Conservation (phyloP, 2,329 filamentous ascomycete genomes). For the Coniochaeta sp. region DNA sequence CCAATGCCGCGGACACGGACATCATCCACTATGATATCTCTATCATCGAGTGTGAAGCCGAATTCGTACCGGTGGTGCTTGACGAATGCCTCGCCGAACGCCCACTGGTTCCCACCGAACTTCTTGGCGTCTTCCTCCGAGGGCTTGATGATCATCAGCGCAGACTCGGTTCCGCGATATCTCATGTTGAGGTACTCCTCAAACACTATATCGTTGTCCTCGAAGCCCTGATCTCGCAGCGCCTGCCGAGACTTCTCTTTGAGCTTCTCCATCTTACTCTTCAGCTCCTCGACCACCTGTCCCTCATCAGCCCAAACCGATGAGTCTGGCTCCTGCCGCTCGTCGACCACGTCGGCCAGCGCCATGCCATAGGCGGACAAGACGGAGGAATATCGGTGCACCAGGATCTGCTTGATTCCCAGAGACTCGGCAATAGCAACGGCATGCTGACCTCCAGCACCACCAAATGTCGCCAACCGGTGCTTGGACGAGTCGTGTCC, state of each 20-base stretch:
- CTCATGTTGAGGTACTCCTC: slow-evolving; percentile 94
- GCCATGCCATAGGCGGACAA: slow-evolving; percentile 91
- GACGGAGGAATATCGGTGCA: slow-evolving; percentile 83
- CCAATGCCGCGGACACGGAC: slow-evolving; percentile 83
- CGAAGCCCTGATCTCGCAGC: slow-evolving; percentile 73
- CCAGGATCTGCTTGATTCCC: slow-evolving; percentile 76
- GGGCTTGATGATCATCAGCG: slow-evolving; percentile 81
- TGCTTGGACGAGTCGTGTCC: slow-evolving; percentile 88
- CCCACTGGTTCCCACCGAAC: slow-evolving; percentile 64
- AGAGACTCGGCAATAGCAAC: slow-evolving; percentile 84
- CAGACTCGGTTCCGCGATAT: slow-evolving; percentile 84
- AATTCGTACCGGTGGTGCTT: slow-evolving; percentile 89
- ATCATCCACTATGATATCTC: slow-evolving; percentile 86
- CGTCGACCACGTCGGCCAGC: slow-evolving; percentile 85
- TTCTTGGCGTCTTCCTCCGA: slow-evolving; percentile 52
- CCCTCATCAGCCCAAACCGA: slow-evolving; percentile 53
- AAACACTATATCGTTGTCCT: slow-evolving; percentile 66
- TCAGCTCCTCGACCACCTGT: slow-evolving; percentile 54
- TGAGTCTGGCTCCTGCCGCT: slow-evolving; percentile 73
- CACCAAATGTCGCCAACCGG: slow-evolving; percentile 85
- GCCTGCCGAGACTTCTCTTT: slow-evolving; percentile 65
- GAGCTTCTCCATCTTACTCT: slow-evolving; percentile 69
- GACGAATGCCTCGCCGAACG: slow-evolving; percentile 77
- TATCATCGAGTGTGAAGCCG: slow-evolving; percentile 76
- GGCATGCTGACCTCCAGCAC: slow-evolving; percentile 85